Conservation (phyloP, 768 basidiomycete species). For the Mycena sanguinolenta region DNA sequence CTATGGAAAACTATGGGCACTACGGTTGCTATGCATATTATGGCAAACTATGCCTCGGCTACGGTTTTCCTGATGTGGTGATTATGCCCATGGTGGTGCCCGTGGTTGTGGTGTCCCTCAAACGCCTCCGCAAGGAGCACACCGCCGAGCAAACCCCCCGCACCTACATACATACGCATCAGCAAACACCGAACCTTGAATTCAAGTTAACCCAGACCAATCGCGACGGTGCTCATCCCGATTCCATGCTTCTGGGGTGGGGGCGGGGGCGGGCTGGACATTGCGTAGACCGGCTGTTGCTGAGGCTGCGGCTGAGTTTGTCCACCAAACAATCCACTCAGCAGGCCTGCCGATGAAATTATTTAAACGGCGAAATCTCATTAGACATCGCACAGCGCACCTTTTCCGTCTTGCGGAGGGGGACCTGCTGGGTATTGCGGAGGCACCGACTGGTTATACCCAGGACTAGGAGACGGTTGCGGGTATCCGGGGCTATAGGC, state of each 20-base stretch:
- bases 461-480: too few species aligned
- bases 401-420: too few species aligned
- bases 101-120: constrained; percentile 45
- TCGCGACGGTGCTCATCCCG: constrained; percentile 64
- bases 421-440: too few species aligned
- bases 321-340: constrained; percentile 40
- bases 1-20: too few species aligned
- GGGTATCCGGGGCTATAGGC: too few species aligned
- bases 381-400: too few species aligned
- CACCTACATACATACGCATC: constrained; percentile 52
- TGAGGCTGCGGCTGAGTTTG: constrained; percentile 42
- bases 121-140: constrained; percentile 65
- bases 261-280: too few species aligned
- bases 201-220: constrained; percentile 51
- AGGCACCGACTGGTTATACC: too few species aligned
- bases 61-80: too few species aligned
- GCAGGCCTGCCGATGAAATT: constrained; percentile 31
- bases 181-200: constrained; percentile 9
- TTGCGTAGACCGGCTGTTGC: constrained; percentile 44
- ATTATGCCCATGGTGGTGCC: not conserved
- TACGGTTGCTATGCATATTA: too few species aligned
- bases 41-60: too few species aligned
- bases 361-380: not conserved
- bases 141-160: constrained; percentile 77
- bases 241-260: constrained; percentile 60